Percentiles rank a stretch among this genome's conserved stretches.
phyloP scores from a whole-genome alignment of 208 protist species.

The Wallacemonas sp. region DNA sequence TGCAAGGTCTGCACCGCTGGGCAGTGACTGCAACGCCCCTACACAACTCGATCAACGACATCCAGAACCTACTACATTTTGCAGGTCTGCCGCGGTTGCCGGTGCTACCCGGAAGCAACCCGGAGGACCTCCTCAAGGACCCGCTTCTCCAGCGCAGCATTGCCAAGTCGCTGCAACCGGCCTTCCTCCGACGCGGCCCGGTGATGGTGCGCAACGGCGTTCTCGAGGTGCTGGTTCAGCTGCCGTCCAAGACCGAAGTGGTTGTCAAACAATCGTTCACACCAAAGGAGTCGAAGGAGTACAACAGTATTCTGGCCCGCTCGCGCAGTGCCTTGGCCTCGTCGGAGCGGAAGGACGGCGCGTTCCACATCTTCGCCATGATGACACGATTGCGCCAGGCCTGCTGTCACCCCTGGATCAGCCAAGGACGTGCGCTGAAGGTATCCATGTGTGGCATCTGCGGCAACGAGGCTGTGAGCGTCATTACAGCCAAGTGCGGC shows the following conservation, averaged over 20 bases:
- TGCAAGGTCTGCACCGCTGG: constrained; percentile 88
- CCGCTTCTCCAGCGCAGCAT: constrained; percentile 77
- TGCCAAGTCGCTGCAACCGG: constrained; percentile 85
- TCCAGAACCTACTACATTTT: constrained; percentile 91
- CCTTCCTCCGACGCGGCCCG: constrained; percentile 83
- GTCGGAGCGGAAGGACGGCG: constrained; percentile 60
- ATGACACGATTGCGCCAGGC: constrained; percentile 93
- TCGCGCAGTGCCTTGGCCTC: constrained; percentile 75
- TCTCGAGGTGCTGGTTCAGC: constrained; percentile 73
- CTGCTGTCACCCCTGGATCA: constrained; percentile 92
- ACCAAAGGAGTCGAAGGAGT: constrained; percentile 72
- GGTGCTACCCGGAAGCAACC: constrained; percentile 63
- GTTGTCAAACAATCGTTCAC: constrained; percentile 73
- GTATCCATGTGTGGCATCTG: constrained; percentile 83
- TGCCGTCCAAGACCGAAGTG: constrained; percentile 79
- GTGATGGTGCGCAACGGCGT: constrained; percentile 89
- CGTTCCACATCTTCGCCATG: constrained; percentile 93
- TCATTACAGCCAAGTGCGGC: constrained; percentile 71
- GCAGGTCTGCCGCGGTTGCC: constrained; percentile 77
- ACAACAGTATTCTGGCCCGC: constrained; percentile 85
- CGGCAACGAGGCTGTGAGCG: constrained; percentile 52
- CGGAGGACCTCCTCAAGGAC: constrained; percentile 81
- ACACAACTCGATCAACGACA: constrained; percentile 93
- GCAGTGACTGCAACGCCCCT: constrained; percentile 94
- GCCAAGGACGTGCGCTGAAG: constrained; percentile 56